Conservation (phyloP, 1,139 yeast species). For the Candida tetrigidarum region DNA sequence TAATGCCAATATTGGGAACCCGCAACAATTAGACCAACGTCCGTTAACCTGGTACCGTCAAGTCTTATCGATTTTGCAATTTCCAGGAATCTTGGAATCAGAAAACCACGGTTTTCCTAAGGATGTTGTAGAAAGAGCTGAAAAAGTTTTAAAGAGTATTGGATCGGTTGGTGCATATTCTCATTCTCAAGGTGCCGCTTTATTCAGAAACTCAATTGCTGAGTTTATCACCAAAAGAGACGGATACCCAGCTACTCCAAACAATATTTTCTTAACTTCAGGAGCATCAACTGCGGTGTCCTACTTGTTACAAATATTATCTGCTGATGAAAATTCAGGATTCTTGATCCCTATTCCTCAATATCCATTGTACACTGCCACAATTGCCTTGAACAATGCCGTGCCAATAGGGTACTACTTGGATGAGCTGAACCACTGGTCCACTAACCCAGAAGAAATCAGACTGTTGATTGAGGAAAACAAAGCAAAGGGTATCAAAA, state of each 20-base stretch:
- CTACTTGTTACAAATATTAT: constrained; percentile 70
- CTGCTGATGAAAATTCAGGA: constrained; percentile 72
- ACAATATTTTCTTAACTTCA: constrained; percentile 79
- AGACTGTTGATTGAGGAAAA: constrained; percentile 58
- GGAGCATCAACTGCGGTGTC: constrained; percentile 96
- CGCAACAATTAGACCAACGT: constrained; percentile 92
- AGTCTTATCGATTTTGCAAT: constrained; percentile 82
- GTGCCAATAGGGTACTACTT: constrained; percentile 87
- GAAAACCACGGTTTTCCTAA: constrained; percentile 51
- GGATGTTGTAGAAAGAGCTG: constrained; percentile 79
- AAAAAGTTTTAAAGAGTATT: constrained; percentile 56
- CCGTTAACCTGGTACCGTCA: constrained; percentile 97
- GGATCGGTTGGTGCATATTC: constrained; percentile 96
- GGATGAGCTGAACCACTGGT: constrained; percentile 83
- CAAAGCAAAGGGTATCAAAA: constrained; percentile 55
- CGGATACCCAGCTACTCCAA: constrained; percentile 58
- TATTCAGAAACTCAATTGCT: constrained; percentile 78
- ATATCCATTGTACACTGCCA: constrained; percentile 94
- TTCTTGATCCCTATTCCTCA: constrained; percentile 97
- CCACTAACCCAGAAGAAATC: constrained; percentile 73
- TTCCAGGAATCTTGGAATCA: constrained; percentile 64
- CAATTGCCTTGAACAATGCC: constrained; percentile 81
- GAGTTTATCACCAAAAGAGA: constrained; percentile 70
- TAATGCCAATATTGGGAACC: constrained; percentile 95
- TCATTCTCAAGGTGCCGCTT: constrained; percentile 82